Percentiles rank a stretch among this genome's conserved stretches.
Conservation (phyloP, 192 early-diverging fungal species). For the Coemansia sp. region DNA sequence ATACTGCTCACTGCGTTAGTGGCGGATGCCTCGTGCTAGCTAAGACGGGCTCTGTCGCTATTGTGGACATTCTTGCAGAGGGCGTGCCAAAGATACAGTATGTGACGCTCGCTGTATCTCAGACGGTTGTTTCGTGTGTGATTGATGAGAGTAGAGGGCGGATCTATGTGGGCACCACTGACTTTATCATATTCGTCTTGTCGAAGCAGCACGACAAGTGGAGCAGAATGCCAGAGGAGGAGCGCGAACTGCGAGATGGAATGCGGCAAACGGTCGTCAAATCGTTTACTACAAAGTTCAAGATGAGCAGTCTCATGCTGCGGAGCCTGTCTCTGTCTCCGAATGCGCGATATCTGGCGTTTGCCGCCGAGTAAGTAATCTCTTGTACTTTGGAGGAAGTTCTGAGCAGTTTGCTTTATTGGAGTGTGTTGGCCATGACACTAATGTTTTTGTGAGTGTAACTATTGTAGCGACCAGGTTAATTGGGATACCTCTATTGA, state of each 20-base stretch:
- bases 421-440: neutral
- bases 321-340: conserved; percentile 37
- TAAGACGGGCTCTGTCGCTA: conserved; percentile 34
- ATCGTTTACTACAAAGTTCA: conserved; percentile 53
- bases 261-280: conserved; percentile 37
- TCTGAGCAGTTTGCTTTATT: too few species aligned
- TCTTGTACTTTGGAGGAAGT: neutral
- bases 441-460: neutral
- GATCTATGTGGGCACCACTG: conserved; percentile 33
- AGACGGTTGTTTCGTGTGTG: conserved; percentile 39
- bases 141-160: conserved; percentile 26
- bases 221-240: conserved; percentile 19
- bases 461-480: conserved; percentile 32
- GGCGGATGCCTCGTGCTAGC: conserved; percentile 19
- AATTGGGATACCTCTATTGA: conserved; percentile 34
- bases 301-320: conserved; percentile 36
- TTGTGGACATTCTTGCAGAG: conserved; percentile 15
- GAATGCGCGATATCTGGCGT: conserved; percentile 33
- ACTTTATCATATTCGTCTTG: conserved; percentile 36
- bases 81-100: conserved; percentile 7
- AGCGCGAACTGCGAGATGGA: conserved; percentile 20
- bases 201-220: conserved; percentile 11
- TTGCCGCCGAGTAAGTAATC: conserved; percentile 33
- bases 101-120: conserved; percentile 22
- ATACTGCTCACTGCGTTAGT: conserved; percentile 29